These are phyloP conservation scores for Paraglomus brasilianum DNA, from an alignment of 192 early-diverging fungal species.

Conservation along the genomic window DNA sequence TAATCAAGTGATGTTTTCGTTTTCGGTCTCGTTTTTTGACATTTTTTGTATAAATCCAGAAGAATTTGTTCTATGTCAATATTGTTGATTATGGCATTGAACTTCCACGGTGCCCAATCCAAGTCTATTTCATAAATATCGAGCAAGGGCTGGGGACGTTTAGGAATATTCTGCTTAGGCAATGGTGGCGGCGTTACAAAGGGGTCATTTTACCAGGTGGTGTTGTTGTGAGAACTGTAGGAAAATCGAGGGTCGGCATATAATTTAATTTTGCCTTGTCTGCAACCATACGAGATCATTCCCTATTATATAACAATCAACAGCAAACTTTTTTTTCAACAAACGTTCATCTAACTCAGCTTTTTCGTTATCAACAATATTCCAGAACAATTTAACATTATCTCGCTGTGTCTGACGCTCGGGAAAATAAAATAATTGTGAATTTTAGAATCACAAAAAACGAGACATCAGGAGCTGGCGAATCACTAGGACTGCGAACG, in stretches of 20 bases:
- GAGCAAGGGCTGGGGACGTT: slow-evolving; percentile 10
- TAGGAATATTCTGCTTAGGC: slow-evolving; percentile 12
- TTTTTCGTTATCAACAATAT: slow-evolving; percentile 11
- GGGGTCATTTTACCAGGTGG: background rate
- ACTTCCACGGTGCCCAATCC: slow-evolving; percentile 24
- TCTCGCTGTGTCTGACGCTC: slow-evolving; percentile 4
- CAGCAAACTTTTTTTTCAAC: background rate
- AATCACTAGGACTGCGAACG: slow-evolving; percentile 1
- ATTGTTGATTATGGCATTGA: slow-evolving; percentile 20
- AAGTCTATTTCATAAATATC: slow-evolving; percentile 25
- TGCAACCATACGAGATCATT: slow-evolving; percentile 4
- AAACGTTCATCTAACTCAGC: background rate
- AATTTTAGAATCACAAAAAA: background rate
- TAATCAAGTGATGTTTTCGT: slow-evolving; percentile 23
- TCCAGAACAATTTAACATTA: slow-evolving; percentile 9
- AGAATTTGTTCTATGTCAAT: slow-evolving; percentile 20
- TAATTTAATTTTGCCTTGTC: slow-evolving; percentile 17
- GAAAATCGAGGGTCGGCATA: slow-evolving; percentile 1
- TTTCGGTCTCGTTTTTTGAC: slow-evolving; percentile 18
- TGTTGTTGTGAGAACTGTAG: slow-evolving; percentile 1
- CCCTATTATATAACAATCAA: slow-evolving; percentile 10
- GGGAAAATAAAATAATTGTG: background rate
- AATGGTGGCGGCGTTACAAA: background rate
- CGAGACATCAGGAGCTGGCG: slow-evolving; percentile 2
- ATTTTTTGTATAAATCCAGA: slow-evolving; percentile 23